These are phyloP conservation scores for Cryomyces minteri DNA, from an alignment of 495 filamentous ascomycete genomes.

Conservation along the genomic window DNA sequence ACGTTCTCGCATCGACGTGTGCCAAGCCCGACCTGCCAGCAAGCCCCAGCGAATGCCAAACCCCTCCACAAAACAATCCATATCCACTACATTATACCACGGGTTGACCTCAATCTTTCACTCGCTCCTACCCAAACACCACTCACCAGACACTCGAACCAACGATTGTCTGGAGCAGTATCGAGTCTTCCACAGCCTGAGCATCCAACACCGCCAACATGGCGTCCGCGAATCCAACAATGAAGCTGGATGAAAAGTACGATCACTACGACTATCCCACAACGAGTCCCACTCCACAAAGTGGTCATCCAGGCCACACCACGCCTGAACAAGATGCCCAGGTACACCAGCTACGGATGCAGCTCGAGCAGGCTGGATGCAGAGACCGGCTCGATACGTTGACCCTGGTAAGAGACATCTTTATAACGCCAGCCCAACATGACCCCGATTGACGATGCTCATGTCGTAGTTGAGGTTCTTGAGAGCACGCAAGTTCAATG, in stretches of 20 bases:
- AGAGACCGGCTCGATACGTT: slow-evolving; percentile 78
- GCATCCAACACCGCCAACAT: slow-evolving; percentile 1
- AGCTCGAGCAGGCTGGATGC: slow-evolving; percentile 71
- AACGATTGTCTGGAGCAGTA: neutral
- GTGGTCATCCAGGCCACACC: slow-evolving; percentile 79
- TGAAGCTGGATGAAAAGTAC: slow-evolving; percentile 72
- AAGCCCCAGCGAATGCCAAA: no score
- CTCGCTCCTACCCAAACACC: no score
- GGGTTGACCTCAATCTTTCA: no score
- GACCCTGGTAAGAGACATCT: slow-evolving; percentile 42
- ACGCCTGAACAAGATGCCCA: slow-evolving; percentile 78
- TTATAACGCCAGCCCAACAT: neutral
- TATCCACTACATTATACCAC: no score
- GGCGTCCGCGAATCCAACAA: slow-evolving; percentile 12
- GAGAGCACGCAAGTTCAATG: slow-evolving; percentile 87
- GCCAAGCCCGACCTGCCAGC: no score
- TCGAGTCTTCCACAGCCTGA: neutral
- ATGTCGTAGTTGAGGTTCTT: slow-evolving; percentile 59
- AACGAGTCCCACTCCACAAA: slow-evolving; percentile 43
- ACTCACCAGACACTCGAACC: neutral
- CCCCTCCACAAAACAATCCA: no score
- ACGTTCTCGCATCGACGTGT: no score
- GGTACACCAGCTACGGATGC: slow-evolving; percentile 63
- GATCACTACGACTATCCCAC: slow-evolving; percentile 91
- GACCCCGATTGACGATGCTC: no score